A percentile compares a stretch with the other conserved stretches of the same genome.
Conservation (phyloP, 2,329 filamentous ascomycete genomes). For the Cercospora zeae-maydis region DNA sequence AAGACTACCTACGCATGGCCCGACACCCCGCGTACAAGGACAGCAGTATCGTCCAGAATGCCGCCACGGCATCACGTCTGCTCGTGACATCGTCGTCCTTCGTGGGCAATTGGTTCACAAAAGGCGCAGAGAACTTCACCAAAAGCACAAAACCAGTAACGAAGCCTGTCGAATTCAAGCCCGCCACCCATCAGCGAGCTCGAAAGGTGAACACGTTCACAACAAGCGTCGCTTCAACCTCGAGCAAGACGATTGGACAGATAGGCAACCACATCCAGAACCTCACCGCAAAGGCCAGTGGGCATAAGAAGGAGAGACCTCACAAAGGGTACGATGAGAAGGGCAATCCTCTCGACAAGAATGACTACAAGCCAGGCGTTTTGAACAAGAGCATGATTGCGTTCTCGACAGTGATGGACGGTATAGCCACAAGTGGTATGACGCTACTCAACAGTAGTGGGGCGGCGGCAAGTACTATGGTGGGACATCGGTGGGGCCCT, state of each 20-base stretch:
- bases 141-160: constrained; percentile 71
- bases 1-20: constrained; percentile 71
- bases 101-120: constrained; percentile 72
- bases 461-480: constrained; percentile 76
- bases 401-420: constrained; percentile 90
- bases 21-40: constrained; percentile 89
- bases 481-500: constrained; percentile 81
- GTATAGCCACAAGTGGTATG: constrained; percentile 81
- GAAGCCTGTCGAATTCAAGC: constrained; percentile 83
- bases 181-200: constrained; percentile 77
- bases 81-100: constrained; percentile 84
- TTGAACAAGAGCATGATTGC: constrained; percentile 96
- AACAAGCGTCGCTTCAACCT: constrained; percentile 70
- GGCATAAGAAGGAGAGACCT: constrained; percentile 55
- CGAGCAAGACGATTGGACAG: constrained; percentile 80
- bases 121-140: constrained; percentile 74
- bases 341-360: constrained; percentile 54
- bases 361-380: constrained; percentile 79
- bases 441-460: constrained; percentile 72
- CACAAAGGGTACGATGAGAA: constrained; percentile 65
- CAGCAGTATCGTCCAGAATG: constrained; percentile 80
- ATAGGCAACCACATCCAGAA: constrained; percentile 85
- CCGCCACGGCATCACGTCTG: constrained; percentile 80
- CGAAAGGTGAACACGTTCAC: constrained; percentile 89
- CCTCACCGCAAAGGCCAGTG: constrained; percentile 70